Evolutionary conservation across 345 rosid genomes (phyloP).

Genomic region (Eucalyptus tenuipes): DNA sequence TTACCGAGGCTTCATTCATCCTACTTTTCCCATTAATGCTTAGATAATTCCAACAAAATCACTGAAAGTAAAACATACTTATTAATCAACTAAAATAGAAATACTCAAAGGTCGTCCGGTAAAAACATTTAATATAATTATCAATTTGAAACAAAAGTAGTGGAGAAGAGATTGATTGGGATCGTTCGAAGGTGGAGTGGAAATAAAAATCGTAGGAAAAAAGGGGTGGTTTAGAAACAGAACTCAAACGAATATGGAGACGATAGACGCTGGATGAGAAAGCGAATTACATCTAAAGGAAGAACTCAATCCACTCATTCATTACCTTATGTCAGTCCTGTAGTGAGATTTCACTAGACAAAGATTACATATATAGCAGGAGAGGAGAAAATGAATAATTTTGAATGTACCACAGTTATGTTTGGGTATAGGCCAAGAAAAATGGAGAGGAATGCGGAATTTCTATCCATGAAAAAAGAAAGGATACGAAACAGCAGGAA

Average conservation of each 20-base stretch:
- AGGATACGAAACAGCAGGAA: no score
- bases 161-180: neutral
- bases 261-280: neutral
- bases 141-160: neutral
- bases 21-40: neutral
- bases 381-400: no score
- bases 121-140: no score
- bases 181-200: neutral
- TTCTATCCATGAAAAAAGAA: no score
- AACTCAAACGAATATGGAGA: neutral
- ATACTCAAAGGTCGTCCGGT: neutral
- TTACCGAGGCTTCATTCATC: neutral
- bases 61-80: neutral
- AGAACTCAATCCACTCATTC: neutral
- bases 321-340: no score
- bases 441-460: no score
- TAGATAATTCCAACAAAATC: neutral
- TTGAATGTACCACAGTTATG: no score
- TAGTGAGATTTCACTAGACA: no score
- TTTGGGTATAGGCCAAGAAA: no score
- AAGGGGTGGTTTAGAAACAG: neutral
- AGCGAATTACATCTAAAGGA: neutral
- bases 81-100: neutral
- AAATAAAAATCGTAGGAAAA: no score
- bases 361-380: no score